These are phyloP conservation scores for Staphylotrichum longicolle DNA, from an alignment of 495 filamentous ascomycete species.

Conservation along the genomic window DNA sequence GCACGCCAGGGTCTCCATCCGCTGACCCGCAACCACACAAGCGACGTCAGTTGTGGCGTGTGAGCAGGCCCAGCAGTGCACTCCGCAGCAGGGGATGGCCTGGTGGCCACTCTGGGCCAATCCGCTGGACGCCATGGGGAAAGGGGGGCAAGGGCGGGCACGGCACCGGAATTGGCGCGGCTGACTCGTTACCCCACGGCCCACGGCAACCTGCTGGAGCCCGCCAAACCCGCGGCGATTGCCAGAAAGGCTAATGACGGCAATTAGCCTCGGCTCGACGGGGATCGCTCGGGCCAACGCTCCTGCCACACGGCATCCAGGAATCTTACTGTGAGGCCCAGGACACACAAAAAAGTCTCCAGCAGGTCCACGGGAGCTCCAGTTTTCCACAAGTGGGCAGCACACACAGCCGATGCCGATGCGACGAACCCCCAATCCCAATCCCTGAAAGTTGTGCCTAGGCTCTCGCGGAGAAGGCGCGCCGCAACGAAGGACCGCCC, in stretches of 20 bases:
- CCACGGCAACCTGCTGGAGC: too few species aligned
- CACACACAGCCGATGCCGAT: background rate
- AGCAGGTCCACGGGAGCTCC: too few species aligned
- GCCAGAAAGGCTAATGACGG: conserved; percentile 25
- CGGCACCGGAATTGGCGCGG: conserved; percentile 14
- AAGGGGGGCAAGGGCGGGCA: background rate
- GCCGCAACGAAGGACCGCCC: conserved; percentile 14
- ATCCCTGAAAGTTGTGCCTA: conserved; percentile 22
- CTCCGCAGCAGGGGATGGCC: conserved; percentile 9
- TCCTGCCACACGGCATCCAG: background rate
- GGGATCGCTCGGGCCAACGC: conserved; percentile 29
- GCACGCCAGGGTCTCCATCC: conserved; percentile 14
- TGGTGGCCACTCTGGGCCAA: background rate
- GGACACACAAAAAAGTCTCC: background rate
- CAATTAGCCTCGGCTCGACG: conserved; percentile 38
- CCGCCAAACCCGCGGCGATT: conserved; percentile 10
- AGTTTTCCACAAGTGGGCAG: too few species aligned
- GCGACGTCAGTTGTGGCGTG: conserved; percentile 19
- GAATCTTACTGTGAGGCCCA: background rate
- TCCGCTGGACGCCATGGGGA: background rate
- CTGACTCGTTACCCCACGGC: conserved; percentile 27
- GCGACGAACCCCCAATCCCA: conserved; percentile 12
- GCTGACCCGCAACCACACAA: conserved; percentile 25
- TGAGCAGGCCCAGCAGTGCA: background rate
- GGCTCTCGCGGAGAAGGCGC: conserved; percentile 22